Evolutionary conservation across 148 eudicot genomes (phyloP).

Genomic region (Selenicereus undatus): DNA sequence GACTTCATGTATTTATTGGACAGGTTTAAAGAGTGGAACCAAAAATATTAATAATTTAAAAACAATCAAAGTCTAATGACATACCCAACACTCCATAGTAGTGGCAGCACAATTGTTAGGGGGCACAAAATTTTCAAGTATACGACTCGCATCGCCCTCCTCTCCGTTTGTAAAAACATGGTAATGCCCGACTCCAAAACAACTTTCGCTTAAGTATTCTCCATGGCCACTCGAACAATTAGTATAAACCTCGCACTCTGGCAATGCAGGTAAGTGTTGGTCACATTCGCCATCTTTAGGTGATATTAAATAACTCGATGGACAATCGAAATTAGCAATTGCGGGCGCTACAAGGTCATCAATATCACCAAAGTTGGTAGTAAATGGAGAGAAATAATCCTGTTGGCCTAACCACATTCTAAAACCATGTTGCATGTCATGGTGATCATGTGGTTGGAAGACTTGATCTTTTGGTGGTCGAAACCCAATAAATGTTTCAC

Average conservation of each 20-base stretch:
- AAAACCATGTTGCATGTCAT: conserved; percentile 2
- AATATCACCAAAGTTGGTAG: neutral
- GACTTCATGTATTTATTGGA: too few relatives aligned
- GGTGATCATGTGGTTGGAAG: neutral
- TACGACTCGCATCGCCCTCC: neutral
- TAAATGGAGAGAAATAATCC: neutral
- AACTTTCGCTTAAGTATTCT: neutral
- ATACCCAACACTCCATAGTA: conserved; percentile 17
- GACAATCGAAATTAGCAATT: neutral
- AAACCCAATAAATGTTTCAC: neutral
- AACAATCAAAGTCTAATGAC: neutral
- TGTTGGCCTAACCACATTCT: conserved; percentile 17
- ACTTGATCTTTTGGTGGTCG: neutral
- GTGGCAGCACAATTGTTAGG: neutral
- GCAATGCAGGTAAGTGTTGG: neutral
- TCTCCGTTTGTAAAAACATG: conserved; percentile 4
- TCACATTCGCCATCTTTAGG: neutral
- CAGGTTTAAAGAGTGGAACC: too few relatives aligned
- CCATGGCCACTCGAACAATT: neutral
- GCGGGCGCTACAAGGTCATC: neutral
- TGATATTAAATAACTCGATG: neutral
- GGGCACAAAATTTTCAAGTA: neutral
- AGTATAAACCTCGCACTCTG: neutral
- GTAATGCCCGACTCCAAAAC: neutral
- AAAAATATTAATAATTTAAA: too few relatives aligned